Base-by-base conservation (phyloP, 352 stramenopile species). In the Phytophthora aleatoria region DNA sequence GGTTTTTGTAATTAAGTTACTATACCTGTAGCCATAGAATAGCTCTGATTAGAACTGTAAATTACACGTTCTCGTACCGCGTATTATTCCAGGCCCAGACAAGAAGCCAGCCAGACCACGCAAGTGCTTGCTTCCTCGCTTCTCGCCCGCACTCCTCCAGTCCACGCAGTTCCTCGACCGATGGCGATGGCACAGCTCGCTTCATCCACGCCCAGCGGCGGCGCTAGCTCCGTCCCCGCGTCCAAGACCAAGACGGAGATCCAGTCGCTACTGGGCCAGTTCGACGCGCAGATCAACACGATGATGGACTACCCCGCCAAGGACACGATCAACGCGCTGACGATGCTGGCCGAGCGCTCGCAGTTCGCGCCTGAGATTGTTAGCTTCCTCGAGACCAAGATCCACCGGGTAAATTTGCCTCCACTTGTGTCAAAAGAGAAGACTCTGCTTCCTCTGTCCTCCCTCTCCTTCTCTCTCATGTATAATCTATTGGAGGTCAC, bases 331-430 rank as follows among this genome's bases (percentile, higher is more conserved):
- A 96, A 95, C 65, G 61, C 82, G 49, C 80, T 96, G 54, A 96
- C 89, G 45, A 96, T 90, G 80, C 73, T 94, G 60, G 86, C 89
- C 6, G 87, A 93, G 70, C 81, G 82, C 51, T 48, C 80, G 30
- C 63, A 89, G 57, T 91, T 90, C 69, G 86, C 85, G 47, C 76
- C 81, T 47, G 83, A 94, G 71, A 87, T 96, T 70, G 87, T 92
- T 74, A 85, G 77, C 66, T 96, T 96, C 79, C 76, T 96, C 58
- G 86, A 94, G 67, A 94, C 85, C 59, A 96, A 96, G 78, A 91
- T 96, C 73, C 80, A 94, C 65, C 81, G 84, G 79, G 87, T 95
- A 92, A 59, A 73, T 65, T 26, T 52, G 43, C 26, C 35, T 56
- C 60, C 50, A 24, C 45, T 41, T 56, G 15, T 20, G 24, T 33